Base-by-base conservation (phyloP, 352 stramenopile genomes). In the Peronospora farinosa region DNA sequence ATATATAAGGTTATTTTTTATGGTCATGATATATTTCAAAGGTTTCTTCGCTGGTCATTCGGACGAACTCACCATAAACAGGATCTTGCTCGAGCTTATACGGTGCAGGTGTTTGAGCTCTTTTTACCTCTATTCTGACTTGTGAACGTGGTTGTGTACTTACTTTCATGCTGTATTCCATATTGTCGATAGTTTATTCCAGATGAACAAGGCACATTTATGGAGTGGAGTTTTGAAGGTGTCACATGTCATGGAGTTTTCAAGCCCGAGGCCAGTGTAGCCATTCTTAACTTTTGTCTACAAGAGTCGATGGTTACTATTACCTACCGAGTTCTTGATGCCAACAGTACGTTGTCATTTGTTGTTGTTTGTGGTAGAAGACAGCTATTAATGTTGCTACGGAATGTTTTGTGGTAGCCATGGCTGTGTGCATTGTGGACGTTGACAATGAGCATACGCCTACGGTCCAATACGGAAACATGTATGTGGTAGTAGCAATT, bases 181-280 rank as follows among this genome's bases (percentile, higher is more conserved):
- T 37, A 12, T 8, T 27, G 9, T 36, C 0, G 51, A 37, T 49
- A 90, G 79, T 91, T 91, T 51, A 88, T 91, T 44, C 77, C 79
- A 5, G 73, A 87, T 33, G 73, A 84, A 16, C 69, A 87, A 23
- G 73, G 79, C 7, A 91, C 72, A 30, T 91, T 87, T 48, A 88
- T 91, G 74, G 79, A 91, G 59, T 91, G 79, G 79, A 88, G 75
- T 50, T 91, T 91, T 40, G 79, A 91, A 52, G 79, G 79, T 46
- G 79, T 88, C 42, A 91, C 73, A 30, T 91, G 79, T 52, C 79
- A 91, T 41, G 79, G 79, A 35, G 67, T 91, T 31, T 91, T 88
- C 68, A 91, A 87, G 47, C 77, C 75, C 11, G 75, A 86, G 50
- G 63, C 79, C 13, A 88, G 76, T 45, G 79, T 91, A 32, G 79